Evolutionary conservation across 495 filamentous ascomycete genomes (phyloP), one percentile per base, ranked within the genome.

Genomic region (Aspergillus baeticus): DNA sequence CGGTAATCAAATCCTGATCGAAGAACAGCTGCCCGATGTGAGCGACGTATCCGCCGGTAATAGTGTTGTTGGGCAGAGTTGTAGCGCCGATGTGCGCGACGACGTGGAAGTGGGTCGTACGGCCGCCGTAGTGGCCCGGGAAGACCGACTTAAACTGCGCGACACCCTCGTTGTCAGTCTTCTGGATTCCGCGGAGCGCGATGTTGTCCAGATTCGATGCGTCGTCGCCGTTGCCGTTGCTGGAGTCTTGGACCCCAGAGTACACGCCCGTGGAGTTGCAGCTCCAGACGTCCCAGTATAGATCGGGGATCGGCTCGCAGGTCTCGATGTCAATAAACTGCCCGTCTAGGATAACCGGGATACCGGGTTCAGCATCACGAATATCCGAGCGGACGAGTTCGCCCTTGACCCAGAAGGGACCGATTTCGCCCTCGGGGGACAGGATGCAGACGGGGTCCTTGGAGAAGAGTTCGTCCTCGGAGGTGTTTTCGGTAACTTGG

Each of bases 1-100:
- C 58, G 26, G 35, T 46, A 56, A 77, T 70, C 10, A 87, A 72
- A 13, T 67, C 59, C 56, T 83, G 73, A 57, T 83, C 78, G 36
- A 72, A 87, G 78, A 83, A 86, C n/a, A 85, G 37, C 63, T 86
- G 83, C 11, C 82, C 83, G 51, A 86, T 73, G 63, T 87, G 82
- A 1, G 75, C 61, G 2, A 81, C 76, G 0, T 60, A 58, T 10
- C 80, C 82, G 39, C 75, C 76, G 17, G 66, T 72, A 50, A 80
- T 59, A 15, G 77, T 83, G 59, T 72, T 71, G 67, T 84, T 85
- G 13, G 66, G 53, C 34, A 71, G 54, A 3, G 75, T 46, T 0
- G 63, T 72, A 5, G 72, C 76, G 50, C 78, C 70, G 31, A 69
- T 42, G 61, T 83, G 81, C 1, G 73, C 74, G 36, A 82, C 66